Percentiles rank a stretch among this genome's conserved stretches.
These are phyloP conservation scores for Viola pubescens DNA, from an alignment of 441 rosid genomes.

Conservation along the genomic window DNA sequence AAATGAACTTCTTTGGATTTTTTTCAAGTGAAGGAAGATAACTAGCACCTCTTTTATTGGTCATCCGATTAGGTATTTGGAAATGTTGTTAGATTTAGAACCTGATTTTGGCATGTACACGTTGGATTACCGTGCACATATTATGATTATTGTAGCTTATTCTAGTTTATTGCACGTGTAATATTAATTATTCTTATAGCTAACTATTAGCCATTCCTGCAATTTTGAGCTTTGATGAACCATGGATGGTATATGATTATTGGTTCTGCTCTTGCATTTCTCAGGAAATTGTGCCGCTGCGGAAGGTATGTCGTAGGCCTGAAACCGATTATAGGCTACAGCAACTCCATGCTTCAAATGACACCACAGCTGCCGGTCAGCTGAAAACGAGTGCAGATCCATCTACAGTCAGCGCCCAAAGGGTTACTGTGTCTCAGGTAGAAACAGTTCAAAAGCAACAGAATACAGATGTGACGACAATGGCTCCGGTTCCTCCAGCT, in stretches of 20 bases:
- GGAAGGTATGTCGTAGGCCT: constrained; percentile 91
- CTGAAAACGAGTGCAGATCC: constrained; percentile 36
- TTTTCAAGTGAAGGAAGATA: too few relatives aligned
- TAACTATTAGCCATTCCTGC: too few relatives aligned
- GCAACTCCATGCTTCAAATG: constrained; percentile 70
- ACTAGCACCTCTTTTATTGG: too few relatives aligned
- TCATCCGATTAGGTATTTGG: too few relatives aligned
- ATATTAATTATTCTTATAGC: too few relatives aligned
- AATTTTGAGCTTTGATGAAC: not conserved
- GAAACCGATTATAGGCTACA: constrained; percentile 92
- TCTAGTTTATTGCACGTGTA: too few relatives aligned
- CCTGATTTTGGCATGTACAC: not conserved
- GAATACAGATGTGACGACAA: constrained; percentile 9
- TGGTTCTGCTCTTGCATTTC: constrained; percentile 8
- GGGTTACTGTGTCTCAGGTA: constrained; percentile 13
- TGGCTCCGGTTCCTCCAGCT: constrained; percentile 15
- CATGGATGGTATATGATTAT: constrained; percentile 1
- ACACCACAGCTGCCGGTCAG: constrained; percentile 31
- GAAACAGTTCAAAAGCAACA: constrained; percentile 36
- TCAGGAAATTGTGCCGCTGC: constrained; percentile 92
- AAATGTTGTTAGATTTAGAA: not conserved
- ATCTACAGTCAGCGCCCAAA: constrained; percentile 16
- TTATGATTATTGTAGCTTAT: not conserved
- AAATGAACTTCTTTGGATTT: not conserved
- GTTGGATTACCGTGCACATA: not conserved